Evolutionary conservation across 2,329 filamentous ascomycete species (phyloP), one percentile per base, ranked within the genome.

Genomic region (Ophidiomyces ophidiicola): DNA sequence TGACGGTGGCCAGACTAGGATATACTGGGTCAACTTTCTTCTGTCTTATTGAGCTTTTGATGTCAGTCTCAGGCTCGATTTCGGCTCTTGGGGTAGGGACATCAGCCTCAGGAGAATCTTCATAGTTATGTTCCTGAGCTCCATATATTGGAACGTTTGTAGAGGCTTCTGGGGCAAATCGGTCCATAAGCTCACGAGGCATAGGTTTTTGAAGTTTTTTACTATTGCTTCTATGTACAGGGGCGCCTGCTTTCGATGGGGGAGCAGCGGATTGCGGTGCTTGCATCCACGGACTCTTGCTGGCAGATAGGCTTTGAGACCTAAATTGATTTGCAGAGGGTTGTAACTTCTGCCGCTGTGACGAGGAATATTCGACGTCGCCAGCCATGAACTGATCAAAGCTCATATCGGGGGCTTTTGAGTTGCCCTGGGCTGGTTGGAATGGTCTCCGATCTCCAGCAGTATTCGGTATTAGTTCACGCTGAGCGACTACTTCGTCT

Each of bases 181-280:
- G 30, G 5, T 41, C 32, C 12, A 15, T 11, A 21, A 35, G 18
- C 20, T 35, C 31, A 3, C 25, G 28, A 18, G 43, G 45, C 6
- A 43, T 26, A 20, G 40, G 45, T 24, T 45, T 45, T 34, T 47
- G 45, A 21, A 45, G 34, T 24, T 45, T 45, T 15, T 39, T 40
- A 31, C 43, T 47, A 15, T 47, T 47, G 28, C 40, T 44, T 15
- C 45, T 35, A 14, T 44, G 40, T 3, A 47, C 36, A 12, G 39
- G 33, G 8, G 21, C 30, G 11, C 11, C 12, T 8, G 23, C 28
- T 2, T 18, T 30, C 7, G 26, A 18, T 23, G 31, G 6, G 17
- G 41, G 12, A 6, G 18, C 24, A 33, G 10, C 18, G 2, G 37
- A 8, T n/a, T 15, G 24, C 7, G 32, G 14, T 3, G n/a, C 12